Base-by-base conservation (phyloP, 306 rosid genomes). In the Pterocarpus macrocarpus region DNA sequence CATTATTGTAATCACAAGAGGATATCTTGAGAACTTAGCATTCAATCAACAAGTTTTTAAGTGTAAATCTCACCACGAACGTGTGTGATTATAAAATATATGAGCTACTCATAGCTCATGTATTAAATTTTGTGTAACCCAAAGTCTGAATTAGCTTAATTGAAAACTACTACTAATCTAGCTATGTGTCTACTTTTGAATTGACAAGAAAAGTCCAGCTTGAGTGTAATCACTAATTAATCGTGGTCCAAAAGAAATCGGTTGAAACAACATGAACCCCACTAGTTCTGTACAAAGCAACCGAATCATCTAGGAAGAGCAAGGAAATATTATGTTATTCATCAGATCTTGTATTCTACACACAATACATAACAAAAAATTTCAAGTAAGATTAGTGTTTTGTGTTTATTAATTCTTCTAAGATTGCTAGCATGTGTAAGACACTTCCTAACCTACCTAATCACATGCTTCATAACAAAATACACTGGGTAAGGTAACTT, bases 241-340 rank as follows among this genome's bases (percentile, higher is more conserved):
- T 41, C 45, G 59, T 77, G 30, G 12, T 71, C 17, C 28, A 77
- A 55, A 71, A 43, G 68, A 58, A 5, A 78, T 72, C 0, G 34
- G 32, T 71, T 7, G 70, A 82, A 87, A 79, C 55, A 88, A 84
- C 98, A 88, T 90, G 92, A 88, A 72, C 65, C 84, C 89, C 94
- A 89, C 87, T 84, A 84, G 62, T 70, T 81, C 49, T 69, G 65
- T 76, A 32, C 82, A 85, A 79, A 66, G 80, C 87, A 85, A 78
- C 41, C 56, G 71, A 87, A 88, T 81, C 91, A 84, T 85, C 85
- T 83, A 73, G 59, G 39, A 78, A 84, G 81, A 11, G 68, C 44
- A 65, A 78, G 8, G 47, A 84, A 82, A 75, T 57, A 79, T 82
- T 78, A 79, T 80, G 84, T 79, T 86, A 76, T 69, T 76, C 45